Evolutionary conservation across 192 early-diverging fungal species (phyloP).

Genomic region (Coemansia sp.): DNA sequence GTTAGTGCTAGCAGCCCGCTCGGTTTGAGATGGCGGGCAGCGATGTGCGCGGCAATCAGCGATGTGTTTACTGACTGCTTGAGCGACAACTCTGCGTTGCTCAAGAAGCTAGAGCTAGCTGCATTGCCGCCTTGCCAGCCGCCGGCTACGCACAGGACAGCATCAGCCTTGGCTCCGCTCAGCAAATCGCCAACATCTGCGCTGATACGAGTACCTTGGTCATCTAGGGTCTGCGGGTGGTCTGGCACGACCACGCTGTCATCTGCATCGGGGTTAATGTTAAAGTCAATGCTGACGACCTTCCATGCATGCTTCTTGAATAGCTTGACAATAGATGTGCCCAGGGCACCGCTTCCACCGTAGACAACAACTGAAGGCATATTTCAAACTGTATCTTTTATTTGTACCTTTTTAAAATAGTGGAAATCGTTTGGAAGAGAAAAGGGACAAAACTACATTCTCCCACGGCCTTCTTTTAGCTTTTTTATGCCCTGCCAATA

Average conservation of each 20-base stretch:
- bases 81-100: conserved; percentile 72
- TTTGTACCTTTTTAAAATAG: conserved; percentile 6
- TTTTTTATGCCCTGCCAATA: conserved; percentile 53
- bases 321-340: conserved; percentile 66
- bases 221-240: conserved; percentile 47
- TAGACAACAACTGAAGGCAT: conserved; percentile 77
- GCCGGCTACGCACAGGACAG: conserved; percentile 90
- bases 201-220: conserved; percentile 62
- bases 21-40: conserved; percentile 65
- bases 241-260: conserved; percentile 65
- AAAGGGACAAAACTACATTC: not conserved
- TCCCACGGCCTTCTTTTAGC: not conserved
- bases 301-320: conserved; percentile 75
- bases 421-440: not conserved
- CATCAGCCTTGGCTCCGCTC: conserved; percentile 62
- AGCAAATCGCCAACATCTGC: conserved; percentile 40
- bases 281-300: conserved; percentile 78
- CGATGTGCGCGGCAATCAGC: conserved; percentile 81
- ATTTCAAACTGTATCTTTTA: not conserved
- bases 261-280: conserved; percentile 69
- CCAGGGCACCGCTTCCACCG: conserved; percentile 90
- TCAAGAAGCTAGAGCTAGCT: conserved; percentile 63
- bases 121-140: conserved; percentile 95
- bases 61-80: conserved; percentile 82
- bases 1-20: conserved; percentile 78